These are phyloP conservation scores for Eimeria tenella DNA, from an alignment of 169 alveolate species.

Conservation along the genomic window DNA sequence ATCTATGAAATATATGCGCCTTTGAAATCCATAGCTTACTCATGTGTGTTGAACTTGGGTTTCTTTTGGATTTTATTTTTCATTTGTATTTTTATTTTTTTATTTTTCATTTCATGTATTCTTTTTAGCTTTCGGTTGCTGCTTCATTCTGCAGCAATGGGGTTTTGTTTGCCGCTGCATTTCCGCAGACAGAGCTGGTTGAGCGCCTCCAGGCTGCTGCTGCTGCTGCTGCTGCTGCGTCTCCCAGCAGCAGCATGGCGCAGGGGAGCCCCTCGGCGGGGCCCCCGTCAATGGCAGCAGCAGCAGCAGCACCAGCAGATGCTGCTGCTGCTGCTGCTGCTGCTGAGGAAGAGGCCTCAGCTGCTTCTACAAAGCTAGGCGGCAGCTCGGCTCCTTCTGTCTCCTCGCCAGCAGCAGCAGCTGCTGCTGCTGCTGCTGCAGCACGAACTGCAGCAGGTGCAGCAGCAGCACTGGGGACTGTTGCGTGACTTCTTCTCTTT, in stretches of 20 bases:
- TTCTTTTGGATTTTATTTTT: too few species aligned
- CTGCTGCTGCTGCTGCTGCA: background rate
- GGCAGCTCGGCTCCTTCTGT: too few species aligned
- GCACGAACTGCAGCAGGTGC: background rate
- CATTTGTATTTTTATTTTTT: too few species aligned
- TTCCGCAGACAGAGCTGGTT: slow-evolving; percentile 39
- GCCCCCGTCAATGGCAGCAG: background rate
- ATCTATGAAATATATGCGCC: background rate
- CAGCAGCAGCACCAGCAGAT: background rate
- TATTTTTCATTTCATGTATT: too few species aligned
- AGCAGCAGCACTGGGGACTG: background rate
- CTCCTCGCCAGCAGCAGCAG: background rate
- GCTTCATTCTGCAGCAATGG: too few species aligned
- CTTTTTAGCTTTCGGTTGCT: too few species aligned
- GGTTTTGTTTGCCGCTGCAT: background rate
- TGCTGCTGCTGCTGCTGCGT: background rate
- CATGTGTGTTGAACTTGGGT: background rate
- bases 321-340: slow-evolving; percentile 26
- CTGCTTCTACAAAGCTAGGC: too few species aligned
- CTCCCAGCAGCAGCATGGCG: slow-evolving; percentile 11
- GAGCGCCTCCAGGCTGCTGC: slow-evolving; percentile 55
- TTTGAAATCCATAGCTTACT: too few species aligned
- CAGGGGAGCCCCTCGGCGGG: background rate
- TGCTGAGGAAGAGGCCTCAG: background rate
- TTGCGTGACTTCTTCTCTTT: too few species aligned